Base-by-base conservation (phyloP, 352 stramenopile genomes). In the Globisporangium perplexum region DNA sequence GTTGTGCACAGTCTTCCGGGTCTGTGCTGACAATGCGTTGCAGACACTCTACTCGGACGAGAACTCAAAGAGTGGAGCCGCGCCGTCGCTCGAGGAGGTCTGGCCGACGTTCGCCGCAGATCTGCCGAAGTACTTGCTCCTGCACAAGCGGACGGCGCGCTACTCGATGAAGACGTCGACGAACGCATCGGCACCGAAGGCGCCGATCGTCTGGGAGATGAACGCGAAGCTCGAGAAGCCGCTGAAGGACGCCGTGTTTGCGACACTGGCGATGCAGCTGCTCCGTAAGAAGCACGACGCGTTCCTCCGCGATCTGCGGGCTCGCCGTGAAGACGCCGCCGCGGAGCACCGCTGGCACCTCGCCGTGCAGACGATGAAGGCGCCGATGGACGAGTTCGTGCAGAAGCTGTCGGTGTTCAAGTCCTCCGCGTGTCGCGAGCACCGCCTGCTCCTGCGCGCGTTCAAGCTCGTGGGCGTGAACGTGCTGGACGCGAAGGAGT, bases 71-170 rank as follows among this genome's bases (percentile, higher is more conserved):
- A 18, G 3, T 4, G 5, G 11, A n/a, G 14, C 33, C 7, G 11
- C 57, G 7, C 65, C 55, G 3, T 62, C 56, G 8, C 43, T 80
- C 18, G 44, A 63, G n/a, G 62, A 82, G 17, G 36, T 87, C 22
- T 89, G 77, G 77, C 71, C 75, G 4, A 66, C 59, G 20, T 75
- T 68, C 42, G 39, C n/a, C 1, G 53, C 69, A 4, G 73, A 78
- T 24, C 41, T 85, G 35, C 68, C 71, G 0, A 88, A 86, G 65
- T 70, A 77, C 30, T 24, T 89, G 28, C 55, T 89, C 36, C 58
- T 86, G 30, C 69, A 86, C 60, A 79, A 81, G 58, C 65, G 74
- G 28, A 82, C 74, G 1, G 74, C 68, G 45, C 68, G 77, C 4
- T 86, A 84, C 60, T 62, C 41, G 4, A 62, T 74, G 41, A 53